A percentile compares a stretch with the other conserved stretches of the same genome.
Evolutionary conservation across 768 basidiomycete species (phyloP).

Genomic region (Leccinum disarticulatum): DNA sequence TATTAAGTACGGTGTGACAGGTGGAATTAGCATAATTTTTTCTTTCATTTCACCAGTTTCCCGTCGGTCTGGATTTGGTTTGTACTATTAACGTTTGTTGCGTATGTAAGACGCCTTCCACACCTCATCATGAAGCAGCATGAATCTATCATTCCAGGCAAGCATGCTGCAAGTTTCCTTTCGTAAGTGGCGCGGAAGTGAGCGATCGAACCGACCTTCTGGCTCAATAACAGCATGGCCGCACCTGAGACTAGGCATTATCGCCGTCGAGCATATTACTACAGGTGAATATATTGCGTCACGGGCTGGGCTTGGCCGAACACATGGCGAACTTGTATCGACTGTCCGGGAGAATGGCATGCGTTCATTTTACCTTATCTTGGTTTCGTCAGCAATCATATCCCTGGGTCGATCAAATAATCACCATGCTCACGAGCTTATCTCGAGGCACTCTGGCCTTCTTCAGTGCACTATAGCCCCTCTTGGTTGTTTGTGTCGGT

Average conservation of each 20-base stretch:
- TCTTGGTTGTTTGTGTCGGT: background rate
- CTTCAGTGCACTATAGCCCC: background rate
- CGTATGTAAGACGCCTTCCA: conserved; percentile 27
- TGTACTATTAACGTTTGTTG: conserved; percentile 19
- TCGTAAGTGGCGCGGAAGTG: conserved; percentile 36
- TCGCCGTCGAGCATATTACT: conserved; percentile 17
- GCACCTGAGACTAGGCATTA: conserved; percentile 14
- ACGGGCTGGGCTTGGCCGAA: conserved; percentile 19
- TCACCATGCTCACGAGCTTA: background rate
- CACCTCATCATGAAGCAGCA: conserved; percentile 17
- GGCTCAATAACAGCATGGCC: conserved; percentile 17
- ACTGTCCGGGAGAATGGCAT: conserved; percentile 1
- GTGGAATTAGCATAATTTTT: conserved; percentile 46
- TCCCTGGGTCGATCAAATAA: conserved; percentile 4
- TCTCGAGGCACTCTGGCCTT: conserved; percentile 1
- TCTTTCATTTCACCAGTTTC: background rate
- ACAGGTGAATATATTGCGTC: conserved; percentile 28
- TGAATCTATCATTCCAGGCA: conserved; percentile 15
- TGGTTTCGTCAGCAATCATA: conserved; percentile 2
- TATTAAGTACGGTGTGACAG: conserved; percentile 34
- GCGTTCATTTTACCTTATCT: conserved; percentile 3
- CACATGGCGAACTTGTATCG: conserved; percentile 1
- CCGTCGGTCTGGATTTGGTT: conserved; percentile 10
- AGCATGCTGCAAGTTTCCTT: conserved; percentile 22
- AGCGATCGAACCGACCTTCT: conserved; percentile 19